Evolutionary conservation across 768 basidiomycete species (phyloP).

Genomic region (Boletus vinaceobasis): DNA sequence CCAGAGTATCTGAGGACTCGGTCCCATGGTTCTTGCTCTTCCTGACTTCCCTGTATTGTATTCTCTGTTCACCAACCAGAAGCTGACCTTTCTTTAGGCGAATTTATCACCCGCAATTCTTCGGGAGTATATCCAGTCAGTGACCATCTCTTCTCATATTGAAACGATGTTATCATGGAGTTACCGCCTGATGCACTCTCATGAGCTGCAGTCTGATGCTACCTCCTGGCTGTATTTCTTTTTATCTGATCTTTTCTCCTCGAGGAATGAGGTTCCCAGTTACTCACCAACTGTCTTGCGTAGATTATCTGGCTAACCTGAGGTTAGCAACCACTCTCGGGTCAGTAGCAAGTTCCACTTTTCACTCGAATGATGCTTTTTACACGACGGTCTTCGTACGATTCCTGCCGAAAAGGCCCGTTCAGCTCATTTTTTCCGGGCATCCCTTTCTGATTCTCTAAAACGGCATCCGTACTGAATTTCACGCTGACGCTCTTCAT

Average conservation of each 20-base stretch:
- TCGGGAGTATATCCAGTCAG: not conserved
- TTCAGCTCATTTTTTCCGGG: constrained; percentile 76
- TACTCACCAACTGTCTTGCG: not conserved
- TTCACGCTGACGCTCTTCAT: not conserved
- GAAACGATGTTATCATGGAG: constrained; percentile 18
- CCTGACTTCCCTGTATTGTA: not conserved
- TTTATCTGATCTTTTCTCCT: constrained; percentile 5
- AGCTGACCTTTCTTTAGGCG: not conserved
- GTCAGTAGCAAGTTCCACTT: not conserved
- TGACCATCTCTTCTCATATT: not conserved
- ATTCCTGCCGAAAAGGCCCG: constrained; percentile 76
- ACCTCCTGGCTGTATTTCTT: constrained; percentile 13
- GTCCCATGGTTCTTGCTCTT: not conserved
- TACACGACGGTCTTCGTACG: constrained; percentile 67
- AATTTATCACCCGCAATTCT: not conserved
- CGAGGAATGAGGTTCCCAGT: not conserved
- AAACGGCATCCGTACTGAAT: too few relatives aligned
- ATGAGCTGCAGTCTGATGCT: constrained; percentile 8
- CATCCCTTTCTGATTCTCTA: constrained; percentile 61
- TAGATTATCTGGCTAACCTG: not conserved
- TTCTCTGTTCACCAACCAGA: not conserved
- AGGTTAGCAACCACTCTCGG: not conserved
- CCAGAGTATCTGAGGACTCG: constrained; percentile 11
- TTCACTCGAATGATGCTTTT: not conserved
- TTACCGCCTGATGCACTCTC: constrained; percentile 12